Conservation (phyloP, 345 rosid species). For the Bruguiera gymnorhiza region DNA sequence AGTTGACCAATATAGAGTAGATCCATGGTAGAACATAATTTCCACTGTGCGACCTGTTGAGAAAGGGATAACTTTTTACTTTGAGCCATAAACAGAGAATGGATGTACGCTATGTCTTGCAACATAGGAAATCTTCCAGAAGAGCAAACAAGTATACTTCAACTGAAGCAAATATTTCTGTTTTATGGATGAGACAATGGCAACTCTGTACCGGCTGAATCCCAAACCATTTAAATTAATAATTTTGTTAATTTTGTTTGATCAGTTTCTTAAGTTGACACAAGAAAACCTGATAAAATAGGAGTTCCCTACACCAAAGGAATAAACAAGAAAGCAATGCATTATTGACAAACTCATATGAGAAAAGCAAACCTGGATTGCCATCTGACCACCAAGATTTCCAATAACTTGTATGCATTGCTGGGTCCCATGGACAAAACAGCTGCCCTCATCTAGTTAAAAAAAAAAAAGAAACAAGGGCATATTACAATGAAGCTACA, state of each 20-base stretch:
- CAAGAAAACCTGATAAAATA: neutral
- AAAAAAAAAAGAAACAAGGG: constrained; percentile 2
- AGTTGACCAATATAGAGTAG: constrained; percentile 65
- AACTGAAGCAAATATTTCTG: neutral
- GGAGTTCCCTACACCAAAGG: constrained; percentile 3
- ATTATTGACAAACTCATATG: constrained; percentile 1
- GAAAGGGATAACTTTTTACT: constrained; percentile 5
- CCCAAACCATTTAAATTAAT: neutral
- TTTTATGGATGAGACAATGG: neutral
- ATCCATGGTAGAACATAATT: constrained; percentile 74
- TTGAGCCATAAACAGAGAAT: constrained; percentile 6
- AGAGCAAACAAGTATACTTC: neutral
- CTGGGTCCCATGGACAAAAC: constrained; percentile 62
- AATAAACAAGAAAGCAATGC: neutral
- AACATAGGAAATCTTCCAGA: constrained; percentile 4
- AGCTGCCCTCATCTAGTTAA: constrained; percentile 59
- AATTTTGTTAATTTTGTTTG: neutral
- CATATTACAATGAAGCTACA: neutral
- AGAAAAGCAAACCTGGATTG: constrained; percentile 66
- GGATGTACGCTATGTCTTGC: neutral
- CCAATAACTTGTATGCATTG: constrained; percentile 63
- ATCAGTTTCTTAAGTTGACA: neutral
- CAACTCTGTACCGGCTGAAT: neutral
- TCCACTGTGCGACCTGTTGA: constrained; percentile 55
- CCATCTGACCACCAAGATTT: constrained; percentile 64